Base-by-base conservation (phyloP, 2,329 filamentous ascomycete species). In the Microsporum audouinii region DNA sequence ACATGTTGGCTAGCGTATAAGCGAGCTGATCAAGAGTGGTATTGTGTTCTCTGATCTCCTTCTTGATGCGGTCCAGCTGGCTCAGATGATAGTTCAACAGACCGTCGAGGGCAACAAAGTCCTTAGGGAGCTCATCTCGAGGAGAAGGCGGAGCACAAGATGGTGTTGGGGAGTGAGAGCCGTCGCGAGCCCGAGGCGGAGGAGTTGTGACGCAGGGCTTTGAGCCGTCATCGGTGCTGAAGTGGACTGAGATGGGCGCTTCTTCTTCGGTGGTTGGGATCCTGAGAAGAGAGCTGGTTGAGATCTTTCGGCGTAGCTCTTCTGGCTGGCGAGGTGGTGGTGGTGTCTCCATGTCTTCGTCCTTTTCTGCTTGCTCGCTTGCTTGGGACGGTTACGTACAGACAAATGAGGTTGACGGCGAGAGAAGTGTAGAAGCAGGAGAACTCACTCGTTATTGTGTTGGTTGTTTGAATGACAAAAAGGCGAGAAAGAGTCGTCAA, bases 21-120 rank as follows among this genome's bases (percentile, higher is more conserved):
- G 45, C n/a, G 41, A 66, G 57, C 39, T 62, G 61, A 4, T 60
- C 63, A 43, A 66, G 61, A 5, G 61, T 59, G 8, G 58, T 53
- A 45, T 65, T 65, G 23, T 64, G 58, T 36, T 64, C 58, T 23
- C 66, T 65, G 23, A 66, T 61, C 61, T 72, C 69, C 45, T 65
- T 64, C 56, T 66, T 66, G 29, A 71, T 61, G 51, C 68, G 60
- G 36, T 68, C 66, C 23, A 70, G 64, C 58, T 72, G 69, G 47
- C 64, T 60, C 10, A 70, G 63, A 57, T 69, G 68, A 58, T 68
- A 67, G 60, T 70, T 70, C 45, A 68, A 51, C 23, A 66, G 61
- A 17, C 64, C 67, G 38, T 70, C 68, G 12, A 70, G 65, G 29
- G 61, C 65, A 27, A 45, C 38, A 17, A 58, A 47, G 39, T 67